These are phyloP conservation scores for Alternaria sp. DNA, from an alignment of 2,329 filamentous ascomycete genomes.

Conservation along the genomic window DNA sequence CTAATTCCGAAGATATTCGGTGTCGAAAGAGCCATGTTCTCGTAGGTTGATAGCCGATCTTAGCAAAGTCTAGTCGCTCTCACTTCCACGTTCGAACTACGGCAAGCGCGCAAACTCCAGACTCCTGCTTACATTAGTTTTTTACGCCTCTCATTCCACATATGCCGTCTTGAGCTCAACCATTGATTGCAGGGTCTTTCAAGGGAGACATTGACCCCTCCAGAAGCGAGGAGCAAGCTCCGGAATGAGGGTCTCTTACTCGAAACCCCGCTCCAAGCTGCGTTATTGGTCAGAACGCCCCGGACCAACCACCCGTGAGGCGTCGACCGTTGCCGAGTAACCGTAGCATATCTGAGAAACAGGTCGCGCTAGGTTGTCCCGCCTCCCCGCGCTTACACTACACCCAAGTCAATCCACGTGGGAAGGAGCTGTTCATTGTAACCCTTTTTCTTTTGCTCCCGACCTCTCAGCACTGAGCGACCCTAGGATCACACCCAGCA, in stretches of 20 bases:
- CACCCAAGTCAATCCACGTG: constrained; percentile 9
- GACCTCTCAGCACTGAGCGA: background rate
- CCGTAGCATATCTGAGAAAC: background rate
- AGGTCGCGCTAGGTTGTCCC: constrained; percentile 2
- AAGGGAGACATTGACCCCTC: background rate
- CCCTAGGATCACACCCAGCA: background rate
- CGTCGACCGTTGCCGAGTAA: constrained; percentile 7
- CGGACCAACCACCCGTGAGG: background rate
- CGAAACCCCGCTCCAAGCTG: background rate
- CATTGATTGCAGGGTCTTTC: background rate
- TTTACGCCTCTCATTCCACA: constrained; percentile 2
- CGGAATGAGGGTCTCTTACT: background rate
- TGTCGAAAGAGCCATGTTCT: background rate
- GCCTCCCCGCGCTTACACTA: constrained; percentile 14
- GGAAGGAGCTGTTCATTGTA: background rate
- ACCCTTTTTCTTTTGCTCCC: background rate
- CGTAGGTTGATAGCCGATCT: background rate
- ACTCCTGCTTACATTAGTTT: background rate
- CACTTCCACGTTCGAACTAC: constrained; percentile 11
- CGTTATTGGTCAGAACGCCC: background rate
- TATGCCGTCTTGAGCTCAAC: background rate
- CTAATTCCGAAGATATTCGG: constrained; percentile 7
- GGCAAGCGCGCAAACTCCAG: background rate
- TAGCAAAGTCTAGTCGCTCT: background rate
- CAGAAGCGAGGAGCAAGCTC: background rate